Percentiles rank a stretch among this genome's conserved stretches.
These are phyloP conservation scores for Monosporascus sp. DNA, from an alignment of 2,329 filamentous ascomycete genomes.

Conservation along the genomic window DNA sequence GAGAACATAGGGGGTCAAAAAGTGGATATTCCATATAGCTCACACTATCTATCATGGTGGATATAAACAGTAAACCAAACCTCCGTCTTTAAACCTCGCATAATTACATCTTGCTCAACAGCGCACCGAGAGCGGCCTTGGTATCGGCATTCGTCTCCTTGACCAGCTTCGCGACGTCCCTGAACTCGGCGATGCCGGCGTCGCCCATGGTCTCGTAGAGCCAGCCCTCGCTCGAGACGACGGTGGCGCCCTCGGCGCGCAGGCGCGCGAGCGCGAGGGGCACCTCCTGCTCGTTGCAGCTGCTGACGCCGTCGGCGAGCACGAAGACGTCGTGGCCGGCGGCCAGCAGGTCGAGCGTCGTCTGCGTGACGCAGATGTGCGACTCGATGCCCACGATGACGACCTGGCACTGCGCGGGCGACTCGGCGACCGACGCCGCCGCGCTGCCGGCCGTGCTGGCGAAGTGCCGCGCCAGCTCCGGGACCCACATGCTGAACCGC, in stretches of 20 bases:
- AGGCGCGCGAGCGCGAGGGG: conserved; percentile 71
- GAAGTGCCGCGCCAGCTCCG: conserved; percentile 49
- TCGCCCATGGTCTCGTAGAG: conserved; percentile 88
- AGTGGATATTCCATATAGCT: no score
- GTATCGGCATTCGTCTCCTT: conserved; percentile 72
- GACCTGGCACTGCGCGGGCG: conserved; percentile 46
- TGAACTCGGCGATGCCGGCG: conserved; percentile 68
- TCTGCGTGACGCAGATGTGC: conserved; percentile 94
- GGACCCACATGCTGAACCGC: conserved; percentile 80
- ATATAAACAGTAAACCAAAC: no score
- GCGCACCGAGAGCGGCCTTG: conserved; percentile 57
- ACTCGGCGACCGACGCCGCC: conserved; percentile 15
- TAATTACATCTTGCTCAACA: conserved; percentile 56
- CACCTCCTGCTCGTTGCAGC: conserved; percentile 78
- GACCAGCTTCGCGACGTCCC: conserved; percentile 66
- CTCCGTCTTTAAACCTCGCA: no score
- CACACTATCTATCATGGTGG: no score
- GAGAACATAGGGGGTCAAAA: no score
- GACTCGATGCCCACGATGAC: conserved; percentile 87
- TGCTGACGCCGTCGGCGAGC: conserved; percentile 83
- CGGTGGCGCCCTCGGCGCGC: conserved; percentile 66
- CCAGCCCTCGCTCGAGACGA: conserved; percentile 86
- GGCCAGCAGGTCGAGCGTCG: conserved; percentile 71
- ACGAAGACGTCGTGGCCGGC: conserved; percentile 79
- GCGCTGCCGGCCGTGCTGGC: conserved; percentile 19